Base-by-base conservation (phyloP, 1,284 basidiomycete genomes). In the Quambalaria eucalypti region DNA sequence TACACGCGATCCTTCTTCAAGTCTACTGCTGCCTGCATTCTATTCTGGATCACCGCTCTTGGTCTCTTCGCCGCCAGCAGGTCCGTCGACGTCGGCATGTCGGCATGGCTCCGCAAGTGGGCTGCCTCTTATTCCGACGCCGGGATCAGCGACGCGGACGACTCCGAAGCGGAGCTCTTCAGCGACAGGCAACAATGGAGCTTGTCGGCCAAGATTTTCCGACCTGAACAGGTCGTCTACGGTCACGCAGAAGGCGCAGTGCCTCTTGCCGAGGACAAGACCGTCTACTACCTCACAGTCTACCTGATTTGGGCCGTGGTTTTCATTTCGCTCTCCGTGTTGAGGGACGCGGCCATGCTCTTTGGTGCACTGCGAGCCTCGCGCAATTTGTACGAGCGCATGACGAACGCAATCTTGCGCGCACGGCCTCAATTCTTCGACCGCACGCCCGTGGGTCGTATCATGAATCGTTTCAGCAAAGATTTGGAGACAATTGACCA, bases 391-490 rank as follows among this genome's bases (percentile, higher is more conserved):
- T 74, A 75, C 51, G 55, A 61, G 28, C 56, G 78, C 38, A 81
- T 98, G 48, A 80, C 97, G 39, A 85, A 90, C 72, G 78, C 85
- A 0, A 85, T 97, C 9, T 79, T 98, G 1, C 91, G 91, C 65
- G 90, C 92, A 1, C 85, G 50, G 50, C 71, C 70, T 29, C 64
- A 64, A n/a, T 74, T 68, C 57, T 74, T 71, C 36, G 71, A 74
- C 54, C 61, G 65, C 38, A 73, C 72, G 28, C 72, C 72, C 10
- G 64, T 74, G 25, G 73, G 74, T 2, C 61, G 73, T 10, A 69
- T 76, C 50, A 73, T 74, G 60, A 76, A 75, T 57, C 65, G 73
- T 28, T 60, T 74, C 9, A 69, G 67, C 21, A 71, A 71, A 57
- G 74, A 76, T 30, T 61, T 76, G 23, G 66, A 73, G 55, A 73